Percentiles rank a stretch among this genome's conserved stretches.
These are phyloP conservation scores for Polytrichum commune DNA, from an alignment of 225 moss, liverwort and hornwort species.

Conservation along the genomic window DNA sequence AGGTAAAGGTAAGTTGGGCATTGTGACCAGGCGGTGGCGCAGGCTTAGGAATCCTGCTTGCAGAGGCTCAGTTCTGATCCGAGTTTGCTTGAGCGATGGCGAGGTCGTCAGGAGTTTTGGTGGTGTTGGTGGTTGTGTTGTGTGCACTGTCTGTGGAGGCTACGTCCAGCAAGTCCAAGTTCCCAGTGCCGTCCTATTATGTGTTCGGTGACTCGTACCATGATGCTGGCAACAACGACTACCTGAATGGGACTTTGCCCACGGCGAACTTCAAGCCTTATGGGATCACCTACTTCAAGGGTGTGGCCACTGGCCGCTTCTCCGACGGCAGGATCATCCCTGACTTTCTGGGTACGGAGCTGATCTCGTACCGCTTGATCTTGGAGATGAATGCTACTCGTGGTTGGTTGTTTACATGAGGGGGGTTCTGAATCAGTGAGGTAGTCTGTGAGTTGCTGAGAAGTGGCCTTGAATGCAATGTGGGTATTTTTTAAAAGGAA, in stretches of 20 bases:
- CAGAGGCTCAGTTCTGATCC: neutral
- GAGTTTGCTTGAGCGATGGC: neutral
- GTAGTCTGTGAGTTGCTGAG: no score
- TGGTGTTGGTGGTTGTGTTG: neutral
- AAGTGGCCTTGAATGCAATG: no score
- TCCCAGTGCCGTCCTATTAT: constrained; percentile 48
- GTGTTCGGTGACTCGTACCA: constrained; percentile 29
- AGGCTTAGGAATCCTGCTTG: neutral
- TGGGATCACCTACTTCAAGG: constrained; percentile 32
- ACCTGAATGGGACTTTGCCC: constrained; percentile 4
- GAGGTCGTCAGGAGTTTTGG: neutral
- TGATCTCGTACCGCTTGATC: neutral
- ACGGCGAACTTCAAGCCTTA: constrained; percentile 32
- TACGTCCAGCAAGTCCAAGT: neutral
- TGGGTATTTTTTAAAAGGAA: no score
- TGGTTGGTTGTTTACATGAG: no score
- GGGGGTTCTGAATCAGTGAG: no score
- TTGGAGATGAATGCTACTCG: no score
- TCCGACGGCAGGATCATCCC: constrained; percentile 37
- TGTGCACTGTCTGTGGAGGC: neutral
- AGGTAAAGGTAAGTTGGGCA: neutral
- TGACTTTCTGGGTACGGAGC: constrained; percentile 29
- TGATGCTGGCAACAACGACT: constrained; percentile 45
- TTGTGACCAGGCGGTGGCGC: neutral
- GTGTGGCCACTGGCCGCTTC: constrained; percentile 31